Evolutionary conservation across 2,329 filamentous ascomycete genomes (phyloP), one percentile per base, ranked within the genome.

Genomic region (Incumbomyces lentus): DNA sequence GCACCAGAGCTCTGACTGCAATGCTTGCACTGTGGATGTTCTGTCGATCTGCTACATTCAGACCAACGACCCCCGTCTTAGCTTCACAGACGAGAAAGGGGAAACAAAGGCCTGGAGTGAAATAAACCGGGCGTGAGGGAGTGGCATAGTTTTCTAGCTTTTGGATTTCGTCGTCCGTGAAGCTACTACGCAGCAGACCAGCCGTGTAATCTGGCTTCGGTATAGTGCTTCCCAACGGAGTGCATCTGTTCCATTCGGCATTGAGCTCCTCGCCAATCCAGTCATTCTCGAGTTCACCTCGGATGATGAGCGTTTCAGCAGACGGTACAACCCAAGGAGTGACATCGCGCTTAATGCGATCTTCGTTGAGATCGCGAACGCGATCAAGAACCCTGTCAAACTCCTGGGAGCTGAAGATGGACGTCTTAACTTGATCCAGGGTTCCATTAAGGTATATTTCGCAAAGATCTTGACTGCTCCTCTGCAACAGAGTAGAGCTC

Each of bases 241-340:
- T 35, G 16, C 33, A 35, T 17, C 33, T 35, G 13, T n/a, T 17
- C 33, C 33, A 35, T 17, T 5, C 5, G 73, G 72, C 16, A 69
- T 75, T 32, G 68, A 74, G 32, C 73, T 73, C 5, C 76, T 77
- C 58, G 69, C 68, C 19, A 74, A 78, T 51, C 74, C 74, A 5
- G 13, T 35, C 33, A n/a, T n/a, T n/a, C 33, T 35, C 33, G 13
- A n/a, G 33, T 17, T 35, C 13, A 17, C 33, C 33, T n/a, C 33
- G 16, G 33, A 35, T 35, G 13, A 17, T n/a, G 13, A 35, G 33
- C 33, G 16, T n/a, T 17, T 35, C 33, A n/a, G 33, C 13, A n/a
- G 33, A 35, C 33, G 33, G 33, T 17, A 35, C 33, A n/a, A 35
- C 13, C 33, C 13, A 17, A n/a, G 33, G 33, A n/a, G 33, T 35